Base-by-base conservation (phyloP, 2,329 filamentous ascomycete species). In the Pyrenochaeta sp. region DNA sequence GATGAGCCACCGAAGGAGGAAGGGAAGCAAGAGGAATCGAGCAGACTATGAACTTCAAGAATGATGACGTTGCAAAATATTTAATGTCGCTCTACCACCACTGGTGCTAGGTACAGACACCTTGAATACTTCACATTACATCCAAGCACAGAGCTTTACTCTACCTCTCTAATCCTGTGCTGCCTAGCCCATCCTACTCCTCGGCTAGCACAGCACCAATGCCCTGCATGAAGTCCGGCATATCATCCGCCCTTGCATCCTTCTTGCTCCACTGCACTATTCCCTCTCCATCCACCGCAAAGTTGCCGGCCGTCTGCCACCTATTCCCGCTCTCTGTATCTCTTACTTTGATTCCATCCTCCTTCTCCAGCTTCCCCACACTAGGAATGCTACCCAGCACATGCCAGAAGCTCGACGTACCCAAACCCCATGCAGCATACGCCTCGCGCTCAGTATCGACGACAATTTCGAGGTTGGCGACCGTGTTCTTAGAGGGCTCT, bases 281-380 rank as follows among this genome's bases (percentile, higher is more conserved):
- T 2, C 85, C 85, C 23, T 78, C 69, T 5, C 65, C 66, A 67
- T 87, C 85, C 23, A 88, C 75, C 2, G 83, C 87, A 75, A 87
- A 91, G 23, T 83, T 84, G 23, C 88, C 89, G 40, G 83, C 79
- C 21, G 78, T 88, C 80, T 91, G 88, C 88, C 89, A 91, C 46
- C 87, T 75, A 59, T 77, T 85, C 33, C 88, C 88, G 67, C 84
- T 89, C 73, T 88, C 85, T 2, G 85, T 87, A 2, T 85, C 80
- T 20, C 84, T 75, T 68, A 88, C 88, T 82, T 84, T 88, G 59
- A 91, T 89, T 12, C 85, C 82, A 68, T 91, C 87, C 43, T 83
- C 76, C 56, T 80, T 83, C 11, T 83, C 85, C 21, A 91, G 75
- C 50, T 77, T 82, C 55, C 84, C 84, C 1, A 83, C 81, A n/a